phyloP scores from a whole-genome alignment of 2,329 filamentous ascomycete genomes.

The Colletotrichum cuscutae region DNA sequence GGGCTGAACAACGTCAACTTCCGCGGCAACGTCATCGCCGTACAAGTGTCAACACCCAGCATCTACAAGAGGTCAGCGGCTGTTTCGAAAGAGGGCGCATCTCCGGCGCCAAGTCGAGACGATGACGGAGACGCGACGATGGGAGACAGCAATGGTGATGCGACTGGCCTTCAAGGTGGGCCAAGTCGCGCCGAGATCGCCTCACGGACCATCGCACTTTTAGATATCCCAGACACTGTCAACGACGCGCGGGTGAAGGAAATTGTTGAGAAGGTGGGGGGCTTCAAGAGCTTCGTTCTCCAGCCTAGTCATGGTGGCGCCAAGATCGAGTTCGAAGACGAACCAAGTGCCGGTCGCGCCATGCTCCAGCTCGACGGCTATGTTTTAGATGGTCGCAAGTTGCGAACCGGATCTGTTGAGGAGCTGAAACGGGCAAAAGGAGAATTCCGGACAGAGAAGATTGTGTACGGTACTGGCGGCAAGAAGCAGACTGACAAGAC shows the following conservation, averaged over 20 bases:
- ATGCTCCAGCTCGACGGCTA: conserved; percentile 67
- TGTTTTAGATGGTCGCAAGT: conserved; percentile 63
- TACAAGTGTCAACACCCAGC: conserved; percentile 67
- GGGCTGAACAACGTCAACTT: conserved; percentile 78
- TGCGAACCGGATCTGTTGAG: conserved; percentile 64
- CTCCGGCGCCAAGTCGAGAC: conserved; percentile 48
- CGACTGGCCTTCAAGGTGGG: background rate
- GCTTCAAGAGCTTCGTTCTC: conserved; percentile 79
- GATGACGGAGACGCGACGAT: conserved; percentile 53
- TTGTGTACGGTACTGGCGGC: conserved; percentile 48
- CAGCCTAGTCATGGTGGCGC: conserved; percentile 87
- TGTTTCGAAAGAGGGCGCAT: conserved; percentile 44
- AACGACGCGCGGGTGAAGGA: conserved; percentile 85
- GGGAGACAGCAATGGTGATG: conserved; percentile 40
- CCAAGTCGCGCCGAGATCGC: conserved; percentile 59
- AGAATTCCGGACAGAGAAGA: conserved; percentile 54
- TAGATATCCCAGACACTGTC: conserved; percentile 91
- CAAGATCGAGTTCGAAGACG: conserved; percentile 82
- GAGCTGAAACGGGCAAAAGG: conserved; percentile 65
- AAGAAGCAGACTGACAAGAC: conserved; percentile 37
- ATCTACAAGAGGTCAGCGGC: conserved; percentile 67
- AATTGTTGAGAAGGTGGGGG: conserved; percentile 76
- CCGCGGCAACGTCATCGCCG: conserved; percentile 73
- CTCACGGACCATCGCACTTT: conserved; percentile 80
- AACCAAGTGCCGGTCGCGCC: conserved; percentile 77